These are phyloP conservation scores for Rhypophila decipiens DNA, from an alignment of 495 filamentous ascomycete genomes.

Conservation along the genomic window DNA sequence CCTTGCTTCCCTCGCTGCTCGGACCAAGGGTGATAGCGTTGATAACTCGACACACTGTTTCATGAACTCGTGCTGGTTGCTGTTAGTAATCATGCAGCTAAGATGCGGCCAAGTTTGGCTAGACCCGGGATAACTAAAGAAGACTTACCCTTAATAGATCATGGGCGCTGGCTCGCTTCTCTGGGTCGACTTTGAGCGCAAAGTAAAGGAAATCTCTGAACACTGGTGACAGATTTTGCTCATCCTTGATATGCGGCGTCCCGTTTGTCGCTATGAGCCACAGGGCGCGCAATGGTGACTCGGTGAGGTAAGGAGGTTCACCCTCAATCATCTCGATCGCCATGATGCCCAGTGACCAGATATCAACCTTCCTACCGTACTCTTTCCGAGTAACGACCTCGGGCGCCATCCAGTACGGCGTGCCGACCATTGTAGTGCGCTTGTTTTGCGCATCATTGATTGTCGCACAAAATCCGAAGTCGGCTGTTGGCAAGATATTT, in stretches of 20 bases:
- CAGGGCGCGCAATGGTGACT: constrained; percentile 85
- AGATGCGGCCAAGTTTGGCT: too few species aligned
- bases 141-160: constrained; percentile 73
- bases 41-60: constrained; percentile 63
- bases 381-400: constrained; percentile 97
- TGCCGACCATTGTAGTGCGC: constrained; percentile 98
- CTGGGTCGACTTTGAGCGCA: constrained; percentile 90
- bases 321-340: constrained; percentile 99
- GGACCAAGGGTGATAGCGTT: constrained; percentile 68
- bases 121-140: not conserved
- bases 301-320: constrained; percentile 93
- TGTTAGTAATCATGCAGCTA: too few species aligned
- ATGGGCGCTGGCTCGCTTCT: constrained; percentile 90
- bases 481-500: constrained; percentile 49
- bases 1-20: constrained; percentile 73
- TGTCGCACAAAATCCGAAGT: constrained; percentile 98
- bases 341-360: constrained; percentile 99
- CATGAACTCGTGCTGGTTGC: constrained; percentile 95
- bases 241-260: constrained; percentile 91
- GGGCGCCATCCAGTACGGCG: constrained; percentile 99
- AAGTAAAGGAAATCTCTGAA: constrained; percentile 88
- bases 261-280: constrained; percentile 97
- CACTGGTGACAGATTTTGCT: constrained; percentile 67
- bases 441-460: constrained; percentile 97
- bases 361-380: constrained; percentile 97